Evolutionary conservation across 208 protist species (phyloP), one percentile per base, ranked within the genome.

Genomic region (Crithidia expoeki): DNA sequence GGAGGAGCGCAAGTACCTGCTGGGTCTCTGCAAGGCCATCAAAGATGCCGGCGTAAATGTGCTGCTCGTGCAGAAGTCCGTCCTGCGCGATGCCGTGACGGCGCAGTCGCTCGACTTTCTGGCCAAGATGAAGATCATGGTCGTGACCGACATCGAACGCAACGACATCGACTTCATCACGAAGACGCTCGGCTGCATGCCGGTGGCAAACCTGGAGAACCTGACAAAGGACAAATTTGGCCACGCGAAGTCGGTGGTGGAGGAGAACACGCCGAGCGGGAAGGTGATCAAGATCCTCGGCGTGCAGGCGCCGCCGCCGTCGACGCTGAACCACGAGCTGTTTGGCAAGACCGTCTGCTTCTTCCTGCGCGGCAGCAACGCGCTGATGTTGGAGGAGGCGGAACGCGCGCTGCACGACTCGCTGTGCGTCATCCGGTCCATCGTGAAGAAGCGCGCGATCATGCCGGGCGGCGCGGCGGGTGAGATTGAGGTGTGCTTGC

Each of bases 1-100:
- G 77, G 96, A 99, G 84, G 98, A 99, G 85, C 87, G 98, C 55
- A 94, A 98, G 68, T 99, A 99, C 77, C 97, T 99, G 46, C 79
- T 99, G 12, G 85, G 98, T 17, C 73, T 99, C 19, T 99, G 98
- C 83, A 99, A 99, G 74, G 82, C 94, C 51, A 99, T 99, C 80
- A 95, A 98, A 72, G 99, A 99, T 69, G 88, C 88, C 16, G 97
- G 97, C 32, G 98, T 97, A 77, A 99, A 99, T 80, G 98, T 99
- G 16, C 79, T 99, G n/a, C 90, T 99, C 25, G 90, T 99, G 27
- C 99, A 99, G 86, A 99, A 99, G 84, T 98, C 89, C 25, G 99
- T 99, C 70, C 91, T 99, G 34, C 90, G 98, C 52, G 98, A 99
- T 72, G 98, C 98, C 51, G 94, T 99, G 21, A 98, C 81, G 53